A percentile compares a stretch with the other conserved stretches of the same genome.
Conservation (phyloP, 2,329 filamentous ascomycete genomes). For the Phyllosticta capitalensis region DNA sequence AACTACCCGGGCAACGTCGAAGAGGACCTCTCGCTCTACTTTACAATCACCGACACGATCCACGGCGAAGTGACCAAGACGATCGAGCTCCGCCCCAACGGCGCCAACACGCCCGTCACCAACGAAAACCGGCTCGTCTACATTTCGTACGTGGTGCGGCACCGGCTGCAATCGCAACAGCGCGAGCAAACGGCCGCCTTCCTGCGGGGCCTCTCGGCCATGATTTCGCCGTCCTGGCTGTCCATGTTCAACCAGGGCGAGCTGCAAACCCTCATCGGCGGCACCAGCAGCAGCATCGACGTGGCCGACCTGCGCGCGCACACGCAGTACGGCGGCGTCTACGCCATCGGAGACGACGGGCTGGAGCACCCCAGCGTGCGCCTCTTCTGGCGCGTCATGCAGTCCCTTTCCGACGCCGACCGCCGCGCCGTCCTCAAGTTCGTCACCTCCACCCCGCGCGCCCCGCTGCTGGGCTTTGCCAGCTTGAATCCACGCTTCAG, state of each 20-base stretch:
- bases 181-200: slow-evolving; percentile 78
- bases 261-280: slow-evolving; percentile 84
- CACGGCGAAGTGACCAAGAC: slow-evolving; percentile 48
- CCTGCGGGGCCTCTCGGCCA: slow-evolving; percentile 71
- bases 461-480: slow-evolving; percentile 79
- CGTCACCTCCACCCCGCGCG: slow-evolving; percentile 85
- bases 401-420: slow-evolving; percentile 63
- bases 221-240: slow-evolving; percentile 87
- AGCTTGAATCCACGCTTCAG: slow-evolving; percentile 79
- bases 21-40: slow-evolving; percentile 67
- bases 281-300: slow-evolving; percentile 77
- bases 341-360: slow-evolving; percentile 79
- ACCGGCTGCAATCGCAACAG: slow-evolving; percentile 75
- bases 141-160: slow-evolving; percentile 81
- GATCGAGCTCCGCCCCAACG: slow-evolving; percentile 65
- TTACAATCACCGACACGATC: slow-evolving; percentile 71
- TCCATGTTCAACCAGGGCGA: slow-evolving; percentile 98
- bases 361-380: slow-evolving; percentile 76
- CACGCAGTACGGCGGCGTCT: slow-evolving; percentile 80
- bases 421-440: slow-evolving; percentile 85
- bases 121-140: slow-evolving; percentile 93
- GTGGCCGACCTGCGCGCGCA: slow-evolving; percentile 75
- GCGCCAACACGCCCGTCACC: slow-evolving; percentile 68
- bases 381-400: slow-evolving; percentile 88
- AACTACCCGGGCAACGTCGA: slow-evolving; percentile 74